Conservation (phyloP, 768 basidiomycete species). For the Russula foetens region DNA sequence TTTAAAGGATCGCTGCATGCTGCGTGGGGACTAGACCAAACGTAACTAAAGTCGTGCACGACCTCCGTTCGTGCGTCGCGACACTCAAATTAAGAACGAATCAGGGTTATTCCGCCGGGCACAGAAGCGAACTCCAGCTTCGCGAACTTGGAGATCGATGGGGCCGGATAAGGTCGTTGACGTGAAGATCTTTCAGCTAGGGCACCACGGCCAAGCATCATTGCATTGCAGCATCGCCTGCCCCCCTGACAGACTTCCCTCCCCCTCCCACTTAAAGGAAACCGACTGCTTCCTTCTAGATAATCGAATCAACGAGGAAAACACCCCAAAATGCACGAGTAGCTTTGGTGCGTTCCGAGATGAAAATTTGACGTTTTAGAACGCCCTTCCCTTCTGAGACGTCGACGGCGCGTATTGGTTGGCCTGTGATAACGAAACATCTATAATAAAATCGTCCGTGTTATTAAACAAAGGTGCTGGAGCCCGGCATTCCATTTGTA, state of each 20-base stretch:
- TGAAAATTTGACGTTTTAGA: neutral
- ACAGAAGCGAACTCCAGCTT: conserved; percentile 34
- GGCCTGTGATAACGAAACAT: neutral
- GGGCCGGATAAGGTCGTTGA: conserved; percentile 39
- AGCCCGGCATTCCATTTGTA: neutral
- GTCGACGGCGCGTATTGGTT: neutral
- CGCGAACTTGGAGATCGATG: conserved; percentile 37
- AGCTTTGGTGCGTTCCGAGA: neutral
- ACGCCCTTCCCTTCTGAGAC: neutral
- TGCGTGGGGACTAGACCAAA: conserved; percentile 28
- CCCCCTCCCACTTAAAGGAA: conserved; percentile 28
- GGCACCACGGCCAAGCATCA: conserved; percentile 29
- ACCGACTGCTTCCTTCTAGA: conserved; percentile 23
- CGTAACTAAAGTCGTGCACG: conserved; percentile 20
- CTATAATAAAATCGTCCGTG: neutral
- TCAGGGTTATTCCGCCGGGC: conserved; percentile 34
- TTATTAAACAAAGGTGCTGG: neutral
- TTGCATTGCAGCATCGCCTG: neutral
- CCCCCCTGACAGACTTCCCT: neutral
- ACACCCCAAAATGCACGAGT: too few relatives aligned
- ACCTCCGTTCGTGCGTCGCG: neutral
- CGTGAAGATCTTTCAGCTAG: conserved; percentile 41
- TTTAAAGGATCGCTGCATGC: conserved; percentile 29
- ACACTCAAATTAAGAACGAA: neutral
- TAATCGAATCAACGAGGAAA: neutral